phyloP scores from a whole-genome alignment of 2,329 filamentous ascomycete genomes.

The Ceratocystis huliohia region DNA sequence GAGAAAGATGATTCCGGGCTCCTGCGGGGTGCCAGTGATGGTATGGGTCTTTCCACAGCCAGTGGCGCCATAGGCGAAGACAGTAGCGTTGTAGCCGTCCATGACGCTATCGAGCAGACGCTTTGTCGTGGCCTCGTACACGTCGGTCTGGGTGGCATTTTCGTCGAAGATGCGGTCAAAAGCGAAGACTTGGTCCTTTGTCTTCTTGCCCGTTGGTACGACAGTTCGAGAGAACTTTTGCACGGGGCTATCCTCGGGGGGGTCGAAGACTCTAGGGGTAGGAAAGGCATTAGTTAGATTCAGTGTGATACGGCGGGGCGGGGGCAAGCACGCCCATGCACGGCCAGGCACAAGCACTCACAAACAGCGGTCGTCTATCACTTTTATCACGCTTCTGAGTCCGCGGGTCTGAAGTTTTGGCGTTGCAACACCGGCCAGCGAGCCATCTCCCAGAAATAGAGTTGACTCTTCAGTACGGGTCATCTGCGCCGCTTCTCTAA shows the following conservation, averaged over 20 bases:
- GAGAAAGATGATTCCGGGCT: constrained; percentile 94
- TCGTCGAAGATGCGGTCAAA: constrained; percentile 98
- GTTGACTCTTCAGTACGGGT: constrained; percentile 68
- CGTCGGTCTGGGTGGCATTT: constrained; percentile 78
- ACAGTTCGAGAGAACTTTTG: constrained; percentile 76
- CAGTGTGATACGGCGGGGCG: too few relatives aligned
- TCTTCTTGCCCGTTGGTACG: constrained; percentile 71
- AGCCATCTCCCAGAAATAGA: constrained; percentile 91
- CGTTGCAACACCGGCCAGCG: constrained; percentile 71
- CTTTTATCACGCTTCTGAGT: constrained; percentile 83
- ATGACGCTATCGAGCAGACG: constrained; percentile 85
- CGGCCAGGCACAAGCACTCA: constrained; percentile 38
- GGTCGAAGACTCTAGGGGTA: constrained; percentile 77
- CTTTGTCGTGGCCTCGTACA: constrained; percentile 88
- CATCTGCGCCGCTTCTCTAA: constrained; percentile 89
- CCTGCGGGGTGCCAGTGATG: constrained; percentile 80
- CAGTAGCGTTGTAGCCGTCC: constrained; percentile 96
- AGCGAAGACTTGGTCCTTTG: constrained; percentile 94
- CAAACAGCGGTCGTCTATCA: constrained; percentile 92
- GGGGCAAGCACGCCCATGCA: too few relatives aligned
- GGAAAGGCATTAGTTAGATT: not conserved
- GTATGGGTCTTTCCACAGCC: constrained; percentile 98
- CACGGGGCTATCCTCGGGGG: constrained; percentile 85
- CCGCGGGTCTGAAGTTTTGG: constrained; percentile 79
- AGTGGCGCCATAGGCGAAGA: constrained; percentile 95